Evolutionary conservation across 345 rosid genomes (phyloP).

Genomic region (Brassica rapa): DNA sequence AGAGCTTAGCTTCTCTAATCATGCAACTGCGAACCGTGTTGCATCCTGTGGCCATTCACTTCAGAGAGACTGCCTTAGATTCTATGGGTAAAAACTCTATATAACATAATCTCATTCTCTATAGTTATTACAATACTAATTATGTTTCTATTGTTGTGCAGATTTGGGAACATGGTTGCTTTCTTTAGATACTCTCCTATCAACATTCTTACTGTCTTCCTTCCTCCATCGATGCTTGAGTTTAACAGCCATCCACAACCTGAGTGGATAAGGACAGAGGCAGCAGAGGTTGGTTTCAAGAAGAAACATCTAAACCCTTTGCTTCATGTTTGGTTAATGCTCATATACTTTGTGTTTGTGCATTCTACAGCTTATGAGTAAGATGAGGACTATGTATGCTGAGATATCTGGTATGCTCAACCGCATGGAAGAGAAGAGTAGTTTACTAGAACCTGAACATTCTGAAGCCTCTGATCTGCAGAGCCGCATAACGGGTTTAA

Average conservation of each 20-base stretch:
- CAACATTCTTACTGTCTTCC: conserved; percentile 72
- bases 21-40: conserved; percentile 96
- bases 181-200: conserved; percentile 95
- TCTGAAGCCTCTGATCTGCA: conserved; percentile 49
- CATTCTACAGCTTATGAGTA: conserved; percentile 58
- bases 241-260: conserved; percentile 61
- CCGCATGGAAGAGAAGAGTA: conserved; percentile 59
- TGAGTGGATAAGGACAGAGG: conserved; percentile 80
- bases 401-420: conserved; percentile 68
- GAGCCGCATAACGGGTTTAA: conserved; percentile 58
- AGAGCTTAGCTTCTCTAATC: conserved; percentile 96
- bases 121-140: background rate
- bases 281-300: conserved; percentile 55
- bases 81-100: conserved; percentile 68
- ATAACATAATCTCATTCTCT: background rate
- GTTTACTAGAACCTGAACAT: conserved; percentile 48
- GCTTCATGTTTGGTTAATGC: background rate
- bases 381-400: conserved; percentile 60
- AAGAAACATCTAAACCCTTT: background rate
- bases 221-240: conserved; percentile 82
- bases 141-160: conserved; percentile 32
- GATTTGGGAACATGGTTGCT: conserved; percentile 95
- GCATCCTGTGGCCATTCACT: conserved; percentile 98
- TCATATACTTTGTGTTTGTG: conserved; percentile 11
- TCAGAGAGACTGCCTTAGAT: conserved; percentile 94